Conservation (phyloP, 805 yeast species). For the Suhomyces vadensis region DNA sequence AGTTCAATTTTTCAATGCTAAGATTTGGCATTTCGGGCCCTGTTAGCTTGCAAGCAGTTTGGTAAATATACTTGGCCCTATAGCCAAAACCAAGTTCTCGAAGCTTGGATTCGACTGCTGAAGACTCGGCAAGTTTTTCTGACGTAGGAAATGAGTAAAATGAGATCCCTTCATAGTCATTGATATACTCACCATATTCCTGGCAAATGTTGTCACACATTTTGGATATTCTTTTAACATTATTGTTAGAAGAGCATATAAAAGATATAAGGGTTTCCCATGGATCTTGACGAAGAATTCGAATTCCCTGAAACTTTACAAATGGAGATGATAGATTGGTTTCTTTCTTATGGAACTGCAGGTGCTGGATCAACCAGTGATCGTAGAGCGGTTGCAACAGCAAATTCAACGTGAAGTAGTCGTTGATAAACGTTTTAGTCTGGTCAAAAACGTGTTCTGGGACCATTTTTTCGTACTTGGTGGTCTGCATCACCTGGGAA, state of each 20-base stretch:
- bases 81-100: constrained; percentile 76
- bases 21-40: constrained; percentile 39
- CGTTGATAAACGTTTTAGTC: constrained; percentile 48
- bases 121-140: constrained; percentile 38
- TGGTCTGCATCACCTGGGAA: constrained; percentile 36
- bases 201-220: constrained; percentile 83
- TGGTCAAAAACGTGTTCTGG: constrained; percentile 20
- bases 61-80: constrained; percentile 82
- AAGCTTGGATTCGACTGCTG: constrained; percentile 41
- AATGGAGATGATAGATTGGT: constrained; percentile 29
- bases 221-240: constrained; percentile 86
- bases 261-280: constrained; percentile 93
- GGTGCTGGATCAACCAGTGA: constrained; percentile 63
- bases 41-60: constrained; percentile 64
- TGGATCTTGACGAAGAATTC: constrained; percentile 91
- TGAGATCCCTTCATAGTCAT: constrained; percentile 50
- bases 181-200: constrained; percentile 65
- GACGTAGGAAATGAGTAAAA: constrained; percentile 80
- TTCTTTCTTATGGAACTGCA: background rate
- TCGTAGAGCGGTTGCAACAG: constrained; percentile 53
- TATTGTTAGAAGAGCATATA: constrained; percentile 94
- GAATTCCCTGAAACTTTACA: constrained; percentile 58
- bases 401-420: constrained; percentile 71
- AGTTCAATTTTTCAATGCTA: constrained; percentile 36
- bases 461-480: background rate